Evolutionary conservation across 2,329 filamentous ascomycete species (phyloP), one percentile per base, ranked within the genome.

Genomic region (Alternaria gaisen): DNA sequence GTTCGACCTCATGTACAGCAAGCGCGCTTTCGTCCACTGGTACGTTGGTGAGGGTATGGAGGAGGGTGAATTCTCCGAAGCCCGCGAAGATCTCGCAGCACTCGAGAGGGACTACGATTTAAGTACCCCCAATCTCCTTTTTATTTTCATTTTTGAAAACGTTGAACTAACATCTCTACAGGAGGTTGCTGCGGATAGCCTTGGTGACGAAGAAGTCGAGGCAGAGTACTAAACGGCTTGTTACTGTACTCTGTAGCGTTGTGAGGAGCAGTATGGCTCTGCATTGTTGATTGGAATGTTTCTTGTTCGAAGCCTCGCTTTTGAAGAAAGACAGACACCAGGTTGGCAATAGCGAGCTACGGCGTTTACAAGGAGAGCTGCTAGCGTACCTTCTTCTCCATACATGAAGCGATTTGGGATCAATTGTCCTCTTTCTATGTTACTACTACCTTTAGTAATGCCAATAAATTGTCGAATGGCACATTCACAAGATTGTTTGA

Each of bases 41-140:
- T 99, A 98, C 78, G 95, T 99, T 79, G 95, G 95, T 85, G 95
- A 98, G 87, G 95, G 95, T 89, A 99, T 99, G 95, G 95, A 99
- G 88, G 95, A 99, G 83, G 95, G 95, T 83, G 95, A 99, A 84
- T 99, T 99, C 89, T 97, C 93, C 59, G 95, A 99, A 87, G 95
- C 95, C 69, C 94, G 95, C 82, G 95, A 99, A 7, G 95, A 99
- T 85, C 86, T 99, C 81, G 95, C 95, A 81, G 95, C 95, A 73
- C 88, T 99, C 67, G 95, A 99, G 89, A 91, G 94, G 73, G 94
- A 99, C 81, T 99, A 99, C 85, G 94, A 66, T n/a, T n/a, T n/a
- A n/a, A n/a, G n/a, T n/a, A n/a, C n/a, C n/a, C n/a, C n/a, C n/a
- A n/a, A n/a, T n/a, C n/a, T n/a, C n/a, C n/a, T n/a, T n/a, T n/a